Conservation (phyloP, 306 rosid species). For the Acacia crassicarpa region DNA sequence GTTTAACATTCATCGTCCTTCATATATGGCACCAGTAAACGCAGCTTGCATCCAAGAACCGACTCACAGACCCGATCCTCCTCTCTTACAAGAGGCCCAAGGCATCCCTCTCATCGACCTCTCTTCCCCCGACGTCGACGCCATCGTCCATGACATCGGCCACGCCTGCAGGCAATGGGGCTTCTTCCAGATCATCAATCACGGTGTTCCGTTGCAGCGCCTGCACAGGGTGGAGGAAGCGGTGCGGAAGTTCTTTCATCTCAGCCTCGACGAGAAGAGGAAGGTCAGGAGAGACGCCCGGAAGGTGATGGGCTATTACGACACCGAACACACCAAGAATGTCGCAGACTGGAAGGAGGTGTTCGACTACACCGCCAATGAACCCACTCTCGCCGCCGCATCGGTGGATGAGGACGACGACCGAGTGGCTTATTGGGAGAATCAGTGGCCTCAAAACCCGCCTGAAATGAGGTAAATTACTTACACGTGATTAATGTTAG, state of each 20-base stretch:
- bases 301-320: slow-evolving; percentile 38
- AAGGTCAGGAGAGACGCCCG: neutral
- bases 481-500: neutral
- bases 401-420: slow-evolving; percentile 16
- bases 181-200: slow-evolving; percentile 33
- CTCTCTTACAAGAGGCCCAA: slow-evolving; percentile 14
- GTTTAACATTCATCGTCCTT: no score
- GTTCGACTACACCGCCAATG: slow-evolving; percentile 36
- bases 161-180: slow-evolving; percentile 43
- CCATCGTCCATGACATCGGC: slow-evolving; percentile 21
- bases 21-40: slow-evolving; percentile 52
- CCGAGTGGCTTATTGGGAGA: neutral
- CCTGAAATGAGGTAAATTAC: slow-evolving; percentile 54
- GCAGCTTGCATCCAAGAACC: slow-evolving; percentile 56
- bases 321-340: slow-evolving; percentile 55
- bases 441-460: slow-evolving; percentile 73
- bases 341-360: slow-evolving; percentile 72
- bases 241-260: neutral
- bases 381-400: slow-evolving; percentile 37
- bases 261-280: neutral
- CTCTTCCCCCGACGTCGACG: slow-evolving; percentile 19
- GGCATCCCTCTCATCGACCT: slow-evolving; percentile 66
- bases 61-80: slow-evolving; percentile 51
- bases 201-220: neutral
- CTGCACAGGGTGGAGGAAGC: neutral